Evolutionary conservation across 495 filamentous ascomycete species (phyloP), one percentile per base, ranked within the genome.

Genomic region (Aspergillus homomorphus): DNA sequence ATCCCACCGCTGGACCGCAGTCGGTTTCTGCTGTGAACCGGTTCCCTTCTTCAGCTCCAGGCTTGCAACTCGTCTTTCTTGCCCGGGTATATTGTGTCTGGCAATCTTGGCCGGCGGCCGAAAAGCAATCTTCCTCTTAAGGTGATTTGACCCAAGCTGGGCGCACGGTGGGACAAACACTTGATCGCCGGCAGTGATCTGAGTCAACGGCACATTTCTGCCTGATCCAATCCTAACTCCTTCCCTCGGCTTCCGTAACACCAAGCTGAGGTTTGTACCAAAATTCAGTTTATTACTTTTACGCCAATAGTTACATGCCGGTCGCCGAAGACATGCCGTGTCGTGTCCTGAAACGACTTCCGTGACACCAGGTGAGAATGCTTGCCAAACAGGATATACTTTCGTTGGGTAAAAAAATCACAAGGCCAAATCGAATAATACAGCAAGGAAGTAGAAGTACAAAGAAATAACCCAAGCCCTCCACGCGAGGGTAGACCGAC

Each of bases 251-350:
- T 42, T 22, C 26, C n/a, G 20, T 38, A 38, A 38, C 54, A 58
- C 41, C 33, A n/a, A n/a, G n/a, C n/a, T n/a, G 51, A 54, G 55
- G 52, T 54, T 53, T 59, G 57, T 54, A 54, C 24, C 52, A 58
- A 60, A 51, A 59, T 59, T 53, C 30, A 56, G 48, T 57, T 59
- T 30, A 46, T 61, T 66, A 56, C 53, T 52, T 56, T 41, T 63
- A 66, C 61, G 60, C 64, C 60, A 65, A 59, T 66, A 66, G 63
- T 61, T 63, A 63, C 58, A 66, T 66, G 64, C 60, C 59, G 51
- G 55, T 61, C 45, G 44, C 58, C 58, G 60, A 60, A 45, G 61
- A 62, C 56, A 62, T 63, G 60, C 55, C 56, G 56, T 60, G 54
- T 60, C 62, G 59, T 58, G 52, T 54, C 54, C 59, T 45, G 59